Conservation (phyloP, 2,329 filamentous ascomycete genomes). For the Nemania serpens region DNA sequence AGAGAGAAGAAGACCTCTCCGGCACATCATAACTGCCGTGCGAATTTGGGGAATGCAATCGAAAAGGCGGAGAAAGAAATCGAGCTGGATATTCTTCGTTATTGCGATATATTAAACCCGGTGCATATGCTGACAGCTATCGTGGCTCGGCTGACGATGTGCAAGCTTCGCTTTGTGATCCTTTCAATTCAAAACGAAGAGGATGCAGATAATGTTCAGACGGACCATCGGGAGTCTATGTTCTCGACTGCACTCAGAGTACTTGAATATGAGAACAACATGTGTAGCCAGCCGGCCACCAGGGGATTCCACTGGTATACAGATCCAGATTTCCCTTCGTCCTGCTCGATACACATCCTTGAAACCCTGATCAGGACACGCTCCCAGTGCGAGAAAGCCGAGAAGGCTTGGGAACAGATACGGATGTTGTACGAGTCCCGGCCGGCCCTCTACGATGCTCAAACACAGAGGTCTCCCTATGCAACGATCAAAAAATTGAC, state of each 20-base stretch:
- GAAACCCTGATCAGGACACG: not conserved
- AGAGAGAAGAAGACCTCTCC: not conserved
- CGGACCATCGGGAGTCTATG: not conserved
- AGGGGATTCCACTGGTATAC: constrained; percentile 10
- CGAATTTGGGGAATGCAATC: not conserved
- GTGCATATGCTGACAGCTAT: constrained; percentile 7
- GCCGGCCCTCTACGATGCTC: not conserved
- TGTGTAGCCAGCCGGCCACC: constrained; percentile 4
- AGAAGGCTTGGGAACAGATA: constrained; percentile 10
- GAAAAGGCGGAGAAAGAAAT: constrained; percentile 7
- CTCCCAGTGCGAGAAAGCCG: not conserved
- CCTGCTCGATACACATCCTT: constrained; percentile 1
- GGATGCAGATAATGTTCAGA: not conserved
- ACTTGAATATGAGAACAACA: constrained; percentile 9
- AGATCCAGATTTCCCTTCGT: not conserved
- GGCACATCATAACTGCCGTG: not conserved
- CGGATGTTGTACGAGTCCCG: constrained; percentile 4
- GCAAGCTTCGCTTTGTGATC: constrained; percentile 6
- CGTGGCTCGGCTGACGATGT: constrained; percentile 3
- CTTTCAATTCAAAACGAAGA: not conserved
- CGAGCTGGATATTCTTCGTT: constrained; percentile 6
- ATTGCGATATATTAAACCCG: constrained; percentile 10
- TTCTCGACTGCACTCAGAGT: constrained; percentile 4
- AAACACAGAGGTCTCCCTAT: constrained; percentile 1
- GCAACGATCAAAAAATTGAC: not conserved